phyloP scores from a whole-genome alignment of 2,329 filamentous ascomycete species.

The Remersonia thermophila region DNA sequence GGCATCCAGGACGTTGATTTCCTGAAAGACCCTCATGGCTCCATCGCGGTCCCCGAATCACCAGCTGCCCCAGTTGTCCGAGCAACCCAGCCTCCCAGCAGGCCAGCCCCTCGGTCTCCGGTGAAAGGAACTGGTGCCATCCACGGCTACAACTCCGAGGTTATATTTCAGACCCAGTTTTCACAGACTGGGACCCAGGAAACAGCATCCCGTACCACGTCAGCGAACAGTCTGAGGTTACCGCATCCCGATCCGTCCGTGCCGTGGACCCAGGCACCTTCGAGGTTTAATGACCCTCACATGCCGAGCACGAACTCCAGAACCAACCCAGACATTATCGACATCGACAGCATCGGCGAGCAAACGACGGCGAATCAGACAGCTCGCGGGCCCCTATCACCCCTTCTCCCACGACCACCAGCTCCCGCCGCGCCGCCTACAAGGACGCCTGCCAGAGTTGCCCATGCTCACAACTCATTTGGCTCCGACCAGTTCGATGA shows the following conservation, averaged over 20 bases:
- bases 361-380: too few relatives aligned
- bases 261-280: background rate
- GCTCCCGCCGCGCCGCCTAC: too few relatives aligned
- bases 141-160: conserved; percentile 29
- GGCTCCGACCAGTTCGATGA: conserved; percentile 19
- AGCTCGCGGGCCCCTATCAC: too few relatives aligned
- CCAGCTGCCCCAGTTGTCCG: conserved; percentile 26
- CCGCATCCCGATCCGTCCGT: too few relatives aligned
- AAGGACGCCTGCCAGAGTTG: too few relatives aligned
- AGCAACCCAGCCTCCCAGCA: conserved; percentile 30
- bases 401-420: too few relatives aligned
- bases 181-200: background rate
- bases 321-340: conserved; percentile 1
- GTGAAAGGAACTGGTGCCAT: conserved; percentile 21
- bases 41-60: conserved; percentile 17
- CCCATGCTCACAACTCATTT: too few relatives aligned
- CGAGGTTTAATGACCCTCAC: background rate
- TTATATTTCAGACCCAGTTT: conserved; percentile 33
- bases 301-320: background rate
- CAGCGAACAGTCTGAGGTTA: background rate
- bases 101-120: conserved; percentile 22
- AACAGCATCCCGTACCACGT: background rate
- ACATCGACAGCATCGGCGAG: conserved; percentile 7
- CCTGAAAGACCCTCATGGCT: conserved; percentile 23
- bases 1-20: conserved; percentile 32